Evolutionary conservation across 1,284 basidiomycete genomes (phyloP), one percentile per base, ranked within the genome.

Genomic region (Pulveroboletus sp.): DNA sequence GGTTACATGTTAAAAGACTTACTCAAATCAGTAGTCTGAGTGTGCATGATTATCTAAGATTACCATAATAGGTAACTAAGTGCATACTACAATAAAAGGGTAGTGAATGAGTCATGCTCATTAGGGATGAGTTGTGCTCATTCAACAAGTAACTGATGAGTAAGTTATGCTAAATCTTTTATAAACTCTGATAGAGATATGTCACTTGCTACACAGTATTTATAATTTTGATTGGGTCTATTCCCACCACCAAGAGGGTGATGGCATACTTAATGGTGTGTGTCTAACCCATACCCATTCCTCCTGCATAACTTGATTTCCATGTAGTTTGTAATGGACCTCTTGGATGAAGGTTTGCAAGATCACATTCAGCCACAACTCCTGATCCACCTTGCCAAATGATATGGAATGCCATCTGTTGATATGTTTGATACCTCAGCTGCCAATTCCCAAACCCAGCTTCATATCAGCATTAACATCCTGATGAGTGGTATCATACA

Each of bases 161-260:
- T 83, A 50, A 63, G 80, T 65, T 8, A 1, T 19, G 1, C 36
- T 6, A 4, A n/a, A 5, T 24, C 6, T 21, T 4, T 44, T 17
- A 56, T 24, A 19, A 33, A 49, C 26, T 10, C 39, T 52, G 47
- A 54, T 8, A n/a, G 45, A 6, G 19, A 44, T 29, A 17, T 16
- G 26, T 37, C 44, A 2, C 36, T 58, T 8, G 7, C 43, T 11
- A 7, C 32, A 0, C 54, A 84, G 82, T 82, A 48, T 84, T 84
- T 63, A 80, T 76, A 0, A 79, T 84, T 33, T 83, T 82, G 3
- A 61, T 84, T 7, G 82, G 82, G 6, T 75, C 77, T 3, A 75
- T 84, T 46, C 77, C 78, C 26, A 68, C 76, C 1, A 56, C 59
- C 7, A 63, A 75, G 40, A 75, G 62, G 5, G 75, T 82, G 5